phyloP scores from a whole-genome alignment of 768 basidiomycete genomes.

The Lactarius indigo region DNA sequence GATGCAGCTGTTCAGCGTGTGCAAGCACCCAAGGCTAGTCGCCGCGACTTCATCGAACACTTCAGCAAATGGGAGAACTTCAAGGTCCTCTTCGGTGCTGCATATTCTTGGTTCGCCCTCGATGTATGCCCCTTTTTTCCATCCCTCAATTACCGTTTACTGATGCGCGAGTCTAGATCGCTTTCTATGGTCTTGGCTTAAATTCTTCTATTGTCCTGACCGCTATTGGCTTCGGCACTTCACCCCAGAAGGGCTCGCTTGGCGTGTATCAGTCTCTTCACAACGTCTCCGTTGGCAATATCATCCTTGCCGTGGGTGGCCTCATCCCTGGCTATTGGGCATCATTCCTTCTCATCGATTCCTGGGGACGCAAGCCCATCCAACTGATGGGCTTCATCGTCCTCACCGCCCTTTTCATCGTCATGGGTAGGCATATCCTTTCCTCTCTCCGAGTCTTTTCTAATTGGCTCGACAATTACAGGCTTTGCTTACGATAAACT shows the following conservation, averaged over 20 bases:
- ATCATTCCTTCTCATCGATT: constrained; percentile 63
- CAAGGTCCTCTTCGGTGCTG: constrained; percentile 73
- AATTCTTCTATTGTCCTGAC: constrained; percentile 75
- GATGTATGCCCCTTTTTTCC: constrained; percentile 56
- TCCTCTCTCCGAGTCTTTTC: not conserved
- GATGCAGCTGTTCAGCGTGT: constrained; percentile 58
- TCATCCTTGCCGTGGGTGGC: constrained; percentile 73
- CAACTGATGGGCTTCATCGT: constrained; percentile 74
- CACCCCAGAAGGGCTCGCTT: constrained; percentile 34
- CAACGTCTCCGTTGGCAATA: constrained; percentile 70
- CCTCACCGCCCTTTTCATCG: constrained; percentile 62
- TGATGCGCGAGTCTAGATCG: constrained; percentile 45
- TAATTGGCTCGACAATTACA: constrained; percentile 27
- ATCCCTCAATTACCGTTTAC: not conserved
- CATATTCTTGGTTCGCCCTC: constrained; percentile 88
- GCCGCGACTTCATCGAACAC: constrained; percentile 62
- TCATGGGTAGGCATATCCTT: constrained; percentile 52
- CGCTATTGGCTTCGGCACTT: constrained; percentile 69
- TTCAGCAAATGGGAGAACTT: constrained; percentile 74
- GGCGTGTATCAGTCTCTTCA: constrained; percentile 49
- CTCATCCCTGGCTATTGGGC: constrained; percentile 79
- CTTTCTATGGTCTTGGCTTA: constrained; percentile 86
- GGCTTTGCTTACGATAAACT: constrained; percentile 67
- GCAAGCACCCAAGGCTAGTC: constrained; percentile 64
- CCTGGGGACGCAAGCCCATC: constrained; percentile 79